These are phyloP conservation scores for Phytomonas sp. DNA, from an alignment of 208 protist genomes.

Conservation along the genomic window DNA sequence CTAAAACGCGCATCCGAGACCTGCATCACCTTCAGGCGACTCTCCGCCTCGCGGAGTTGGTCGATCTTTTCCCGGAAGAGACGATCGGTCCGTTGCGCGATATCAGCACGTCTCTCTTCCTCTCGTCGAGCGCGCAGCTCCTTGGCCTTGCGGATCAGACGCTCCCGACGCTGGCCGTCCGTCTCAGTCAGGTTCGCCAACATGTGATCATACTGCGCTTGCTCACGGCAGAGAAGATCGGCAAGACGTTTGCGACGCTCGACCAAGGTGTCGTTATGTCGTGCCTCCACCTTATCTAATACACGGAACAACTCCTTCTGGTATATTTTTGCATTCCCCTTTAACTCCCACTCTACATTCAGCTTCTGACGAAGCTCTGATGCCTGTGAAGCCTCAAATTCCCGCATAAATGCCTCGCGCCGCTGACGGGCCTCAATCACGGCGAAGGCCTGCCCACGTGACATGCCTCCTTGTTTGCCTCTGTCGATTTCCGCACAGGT, in stretches of 20 bases:
- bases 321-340: conserved; percentile 30
- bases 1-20: conserved; percentile 59
- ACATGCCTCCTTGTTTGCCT: conserved; percentile 4
- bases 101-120: conserved; percentile 42
- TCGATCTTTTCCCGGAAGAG: conserved; percentile 79
- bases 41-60: conserved; percentile 72
- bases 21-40: conserved; percentile 81
- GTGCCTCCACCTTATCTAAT: conserved; percentile 66
- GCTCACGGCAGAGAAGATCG: conserved; percentile 50
- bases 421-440: conserved; percentile 60
- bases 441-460: conserved; percentile 14
- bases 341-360: conserved; percentile 52
- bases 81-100: conserved; percentile 41
- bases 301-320: conserved; percentile 43
- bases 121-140: conserved; percentile 59
- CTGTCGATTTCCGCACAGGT: conserved; percentile 1
- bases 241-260: conserved; percentile 63
- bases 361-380: conserved; percentile 31
- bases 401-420: conserved; percentile 53
- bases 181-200: conserved; percentile 60
- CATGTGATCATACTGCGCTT: conserved; percentile 59
- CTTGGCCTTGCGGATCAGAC: conserved; percentile 63
- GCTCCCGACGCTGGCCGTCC: conserved; percentile 78
- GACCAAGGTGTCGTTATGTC: conserved; percentile 72
- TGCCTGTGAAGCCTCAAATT: conserved; percentile 39